Percentiles rank a stretch among this genome's conserved stretches.
Evolutionary conservation across 306 rosid genomes (phyloP).

Genomic region (Trifolium subterraneum): DNA sequence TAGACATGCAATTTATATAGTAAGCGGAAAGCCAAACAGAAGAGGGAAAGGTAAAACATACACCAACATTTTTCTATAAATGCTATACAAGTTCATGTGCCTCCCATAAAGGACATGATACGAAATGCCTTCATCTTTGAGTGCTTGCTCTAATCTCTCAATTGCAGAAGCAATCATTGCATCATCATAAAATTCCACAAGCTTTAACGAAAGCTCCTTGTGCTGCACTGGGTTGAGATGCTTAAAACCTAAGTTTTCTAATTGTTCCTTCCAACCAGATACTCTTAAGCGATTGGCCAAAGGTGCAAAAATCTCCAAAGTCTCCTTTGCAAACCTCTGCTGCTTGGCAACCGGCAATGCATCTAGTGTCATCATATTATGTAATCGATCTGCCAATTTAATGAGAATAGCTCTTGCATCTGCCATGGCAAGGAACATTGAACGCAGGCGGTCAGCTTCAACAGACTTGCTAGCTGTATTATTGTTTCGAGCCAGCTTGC

Average conservation of each 20-base stretch:
- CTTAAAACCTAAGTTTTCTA: conserved; percentile 88
- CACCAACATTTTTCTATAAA: conserved; percentile 89
- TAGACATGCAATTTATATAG: not conserved
- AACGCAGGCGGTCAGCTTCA: conserved; percentile 95
- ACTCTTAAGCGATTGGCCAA: conserved; percentile 94
- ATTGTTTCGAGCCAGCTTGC: conserved; percentile 94
- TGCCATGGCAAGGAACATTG: conserved; percentile 98
- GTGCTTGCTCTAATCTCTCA: conserved; percentile 66
- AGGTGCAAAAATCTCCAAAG: conserved; percentile 96
- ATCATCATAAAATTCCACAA: conserved; percentile 76
- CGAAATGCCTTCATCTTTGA: conserved; percentile 71
- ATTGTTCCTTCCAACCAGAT: conserved; percentile 87
- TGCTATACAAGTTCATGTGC: conserved; percentile 90
- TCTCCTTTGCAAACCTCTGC: conserved; percentile 95
- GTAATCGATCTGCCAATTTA: conserved; percentile 91
- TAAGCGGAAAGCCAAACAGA: conserved; percentile 7
- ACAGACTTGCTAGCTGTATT: conserved; percentile 79
- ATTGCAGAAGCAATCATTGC: conserved; percentile 77
- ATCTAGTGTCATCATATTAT: conserved; percentile 92
- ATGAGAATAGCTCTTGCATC: conserved; percentile 97
- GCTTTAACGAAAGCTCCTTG: conserved; percentile 74
- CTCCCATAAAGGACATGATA: conserved; percentile 84
- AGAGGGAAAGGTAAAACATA: conserved; percentile 46
- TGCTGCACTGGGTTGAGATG: conserved; percentile 80
- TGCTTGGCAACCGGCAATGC: conserved; percentile 75